Evolutionary conservation across 768 basidiomycete genomes (phyloP), one percentile per base, ranked within the genome.

Genomic region (Collybia sp.): DNA sequence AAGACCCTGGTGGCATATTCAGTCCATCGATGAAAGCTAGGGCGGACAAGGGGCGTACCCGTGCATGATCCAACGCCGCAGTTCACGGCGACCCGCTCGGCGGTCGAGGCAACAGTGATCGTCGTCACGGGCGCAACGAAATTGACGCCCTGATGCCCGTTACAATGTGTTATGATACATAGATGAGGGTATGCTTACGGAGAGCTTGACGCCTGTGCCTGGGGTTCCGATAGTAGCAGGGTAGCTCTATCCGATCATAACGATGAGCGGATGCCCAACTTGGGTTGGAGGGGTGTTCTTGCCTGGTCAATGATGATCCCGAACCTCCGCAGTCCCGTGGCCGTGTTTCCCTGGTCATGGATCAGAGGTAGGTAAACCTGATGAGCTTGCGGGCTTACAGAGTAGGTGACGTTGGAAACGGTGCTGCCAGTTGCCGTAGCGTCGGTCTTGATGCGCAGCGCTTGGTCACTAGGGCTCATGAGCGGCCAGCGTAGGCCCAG

Each of bases 241-340:
- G 57, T 85, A 84, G 55, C 79, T 83, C 71, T 81, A 56, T 25
- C 25, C 8, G 25, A 25, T 25, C 25, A 25, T 50, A 4, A 25
- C 8, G 4, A 25, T 25, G 3, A 25, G n/a, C n/a, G n/a, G n/a
- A n/a, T n/a, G n/a, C n/a, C n/a, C n/a, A n/a, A n/a, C n/a, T n/a
- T n/a, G n/a, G n/a, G n/a, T n/a, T n/a, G n/a, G n/a, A n/a, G n/a
- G n/a, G n/a, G n/a, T n/a, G n/a, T n/a, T 19, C 63, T 16, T 45
- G 71, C 76, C 61, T 82, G 78, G 55, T 82, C 77, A 32, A 86
- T 81, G 49, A 86, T 43, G 0, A 85, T 61, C 30, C 83, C 84
- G 46, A 74, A 85, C 25, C 57, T 15, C 1, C 62, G 64, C 8
- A 75, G 64, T 8, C 75, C 75, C 6, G 60, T 73, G 2, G 72